phyloP scores from a whole-genome alignment of 768 basidiomycete genomes.

The Mycena latifolia region DNA sequence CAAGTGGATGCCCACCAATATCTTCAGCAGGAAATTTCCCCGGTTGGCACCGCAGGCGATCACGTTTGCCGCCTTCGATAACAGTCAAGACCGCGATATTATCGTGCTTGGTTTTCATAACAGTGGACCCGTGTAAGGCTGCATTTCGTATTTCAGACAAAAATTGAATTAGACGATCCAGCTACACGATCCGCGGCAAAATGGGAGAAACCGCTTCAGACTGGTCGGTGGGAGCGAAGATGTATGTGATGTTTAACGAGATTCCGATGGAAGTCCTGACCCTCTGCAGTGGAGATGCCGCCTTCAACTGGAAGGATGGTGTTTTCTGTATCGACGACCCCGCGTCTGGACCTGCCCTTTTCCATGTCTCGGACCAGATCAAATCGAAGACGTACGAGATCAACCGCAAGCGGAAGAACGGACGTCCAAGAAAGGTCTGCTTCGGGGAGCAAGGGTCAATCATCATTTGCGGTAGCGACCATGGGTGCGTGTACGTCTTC shows the following conservation, averaged over 20 bases:
- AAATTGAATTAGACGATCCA: too few relatives aligned
- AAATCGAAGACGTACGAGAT: conserved; percentile 10
- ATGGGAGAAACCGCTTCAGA: too few relatives aligned
- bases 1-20: conserved; percentile 3
- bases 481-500: conserved; percentile 15
- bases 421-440: conserved; percentile 6
- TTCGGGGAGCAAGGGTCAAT: conserved; percentile 7
- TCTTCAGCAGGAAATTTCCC: conserved; percentile 15
- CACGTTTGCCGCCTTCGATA: conserved; percentile 13
- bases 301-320: conserved; percentile 21
- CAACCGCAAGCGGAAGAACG: neutral
- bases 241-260: too few relatives aligned
- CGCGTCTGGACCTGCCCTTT: conserved; percentile 12
- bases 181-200: too few relatives aligned
- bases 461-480: conserved; percentile 2
- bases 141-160: neutral
- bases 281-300: too few relatives aligned
- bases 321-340: conserved; percentile 19
- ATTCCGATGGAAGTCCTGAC: too few relatives aligned
- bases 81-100: conserved; percentile 12
- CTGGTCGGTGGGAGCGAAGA: too few relatives aligned
- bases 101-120: conserved; percentile 8
- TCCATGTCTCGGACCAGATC: conserved; percentile 9
- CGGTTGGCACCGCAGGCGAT: conserved; percentile 11
- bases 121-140: conserved; percentile 16